Conservation (phyloP, 345 rosid species). For the Populus simonii region DNA sequence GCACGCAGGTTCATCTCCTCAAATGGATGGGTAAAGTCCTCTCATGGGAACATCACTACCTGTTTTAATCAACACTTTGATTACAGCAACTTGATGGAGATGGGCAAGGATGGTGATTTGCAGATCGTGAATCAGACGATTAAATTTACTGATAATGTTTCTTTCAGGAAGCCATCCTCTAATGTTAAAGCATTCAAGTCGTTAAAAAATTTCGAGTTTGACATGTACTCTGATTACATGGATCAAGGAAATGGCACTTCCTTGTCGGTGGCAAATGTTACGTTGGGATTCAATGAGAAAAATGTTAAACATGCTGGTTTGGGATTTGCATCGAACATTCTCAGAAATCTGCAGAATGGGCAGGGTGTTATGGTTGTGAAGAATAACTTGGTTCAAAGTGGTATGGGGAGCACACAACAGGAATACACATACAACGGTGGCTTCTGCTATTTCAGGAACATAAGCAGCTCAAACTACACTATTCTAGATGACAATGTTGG, state of each 20-base stretch:
- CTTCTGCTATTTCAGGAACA: slow-evolving; percentile 68
- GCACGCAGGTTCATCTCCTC: slow-evolving; percentile 52
- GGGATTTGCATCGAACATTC: slow-evolving; percentile 25
- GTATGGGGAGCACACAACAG: slow-evolving; percentile 51
- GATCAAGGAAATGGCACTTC: slow-evolving; percentile 41
- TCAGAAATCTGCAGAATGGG: slow-evolving; percentile 55
- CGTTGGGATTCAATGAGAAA: slow-evolving; percentile 58
- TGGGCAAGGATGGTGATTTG: slow-evolving; percentile 45
- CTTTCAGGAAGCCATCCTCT: slow-evolving; percentile 29
- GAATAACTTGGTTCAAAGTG: slow-evolving; percentile 45
- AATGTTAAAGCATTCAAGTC: slow-evolving; percentile 29
- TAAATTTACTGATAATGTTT: slow-evolving; percentile 45
- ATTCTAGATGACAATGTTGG: slow-evolving; percentile 47
- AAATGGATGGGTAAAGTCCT: slow-evolving; percentile 62
- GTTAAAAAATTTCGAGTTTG: slow-evolving; percentile 45
- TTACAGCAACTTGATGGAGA: slow-evolving; percentile 54
- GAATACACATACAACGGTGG: slow-evolving; percentile 49
- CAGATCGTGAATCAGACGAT: slow-evolving; percentile 66
- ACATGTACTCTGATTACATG: slow-evolving; percentile 29
- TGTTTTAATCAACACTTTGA: slow-evolving; percentile 43
- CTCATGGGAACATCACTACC: slow-evolving; percentile 59
- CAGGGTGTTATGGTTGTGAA: slow-evolving; percentile 46
- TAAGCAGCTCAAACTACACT: slow-evolving; percentile 65
- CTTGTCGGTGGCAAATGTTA: slow-evolving; percentile 36
- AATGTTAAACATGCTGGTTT: slow-evolving; percentile 27